Evolutionary conservation across 2,329 filamentous ascomycete genomes (phyloP).

Genomic region (Hypoxylon sp.): DNA sequence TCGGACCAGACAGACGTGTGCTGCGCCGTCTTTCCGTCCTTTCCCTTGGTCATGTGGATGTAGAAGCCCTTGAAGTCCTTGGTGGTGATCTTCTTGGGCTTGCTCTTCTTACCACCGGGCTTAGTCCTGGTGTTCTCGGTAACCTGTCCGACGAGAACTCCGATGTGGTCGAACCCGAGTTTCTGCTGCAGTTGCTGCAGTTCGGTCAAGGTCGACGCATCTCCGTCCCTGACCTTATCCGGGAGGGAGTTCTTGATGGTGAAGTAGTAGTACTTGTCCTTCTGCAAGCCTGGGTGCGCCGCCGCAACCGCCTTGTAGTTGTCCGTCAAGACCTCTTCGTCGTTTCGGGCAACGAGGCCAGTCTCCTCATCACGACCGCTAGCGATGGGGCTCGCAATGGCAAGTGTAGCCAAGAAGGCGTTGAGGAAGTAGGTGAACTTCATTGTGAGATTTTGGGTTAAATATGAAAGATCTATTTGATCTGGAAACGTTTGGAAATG

Average conservation of each 20-base stretch:
- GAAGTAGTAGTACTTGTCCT: constrained; percentile 36
- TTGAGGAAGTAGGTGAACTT: constrained; percentile 38
- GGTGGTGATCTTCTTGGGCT: constrained; percentile 23
- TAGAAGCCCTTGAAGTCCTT: constrained; percentile 28
- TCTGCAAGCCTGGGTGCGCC: constrained; percentile 2
- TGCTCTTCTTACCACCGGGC: constrained; percentile 16
- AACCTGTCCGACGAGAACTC: constrained; percentile 35
- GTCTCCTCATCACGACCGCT: constrained; percentile 8
- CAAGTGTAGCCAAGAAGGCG: constrained; percentile 34
- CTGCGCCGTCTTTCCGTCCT: constrained; percentile 3
- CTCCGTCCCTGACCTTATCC: constrained; percentile 6
- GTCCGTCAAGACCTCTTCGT: constrained; percentile 3
- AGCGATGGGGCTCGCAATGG: constrained; percentile 35
- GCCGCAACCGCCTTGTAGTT: background rate
- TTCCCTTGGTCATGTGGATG: constrained; percentile 34
- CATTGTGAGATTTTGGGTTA: constrained; percentile 34
- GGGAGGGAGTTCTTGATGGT: constrained; percentile 4
- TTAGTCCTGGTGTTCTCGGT: constrained; percentile 21
- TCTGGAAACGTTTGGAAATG: background rate
- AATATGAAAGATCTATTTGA: background rate
- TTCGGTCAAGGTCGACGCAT: constrained; percentile 22
- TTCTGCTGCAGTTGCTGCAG: constrained; percentile 22
- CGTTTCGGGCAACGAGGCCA: constrained; percentile 1
- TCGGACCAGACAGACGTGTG: constrained; percentile 6
- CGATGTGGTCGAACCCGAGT: constrained; percentile 39